A percentile compares a stretch with the other conserved stretches of the same genome.
phyloP scores from a whole-genome alignment of 2,329 filamentous ascomycete species.

The Cercospora beticola region DNA sequence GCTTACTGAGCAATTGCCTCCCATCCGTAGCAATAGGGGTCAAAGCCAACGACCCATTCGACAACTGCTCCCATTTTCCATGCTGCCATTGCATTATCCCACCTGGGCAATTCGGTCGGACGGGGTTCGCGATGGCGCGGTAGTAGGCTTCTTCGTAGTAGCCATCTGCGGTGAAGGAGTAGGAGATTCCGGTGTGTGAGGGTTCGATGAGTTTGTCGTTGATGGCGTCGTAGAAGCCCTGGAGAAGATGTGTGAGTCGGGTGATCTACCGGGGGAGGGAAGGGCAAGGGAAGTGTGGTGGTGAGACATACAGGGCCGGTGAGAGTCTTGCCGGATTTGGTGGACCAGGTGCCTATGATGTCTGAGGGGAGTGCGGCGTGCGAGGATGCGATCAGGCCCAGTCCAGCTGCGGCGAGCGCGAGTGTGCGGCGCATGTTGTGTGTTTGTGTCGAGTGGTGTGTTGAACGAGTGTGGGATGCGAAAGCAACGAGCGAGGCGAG shows the following conservation, averaged over 20 bases:
- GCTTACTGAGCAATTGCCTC: slow-evolving; percentile 64
- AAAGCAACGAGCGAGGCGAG: background rate
- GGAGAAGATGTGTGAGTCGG: background rate
- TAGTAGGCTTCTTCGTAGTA: slow-evolving; percentile 70
- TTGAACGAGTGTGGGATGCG: slow-evolving; percentile 1
- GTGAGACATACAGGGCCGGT: slow-evolving; percentile 63
- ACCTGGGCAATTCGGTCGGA: slow-evolving; percentile 59
- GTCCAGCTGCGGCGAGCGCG: slow-evolving; percentile 27
- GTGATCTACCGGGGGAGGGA: background rate
- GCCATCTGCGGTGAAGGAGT: slow-evolving; percentile 69
- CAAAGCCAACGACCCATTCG: slow-evolving; percentile 60
- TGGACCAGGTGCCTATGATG: slow-evolving; percentile 70
- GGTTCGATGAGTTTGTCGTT: slow-evolving; percentile 67
- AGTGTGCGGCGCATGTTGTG: slow-evolving; percentile 33
- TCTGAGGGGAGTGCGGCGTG: slow-evolving; percentile 36
- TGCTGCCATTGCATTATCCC: slow-evolving; percentile 74
- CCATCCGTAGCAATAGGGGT: slow-evolving; percentile 65
- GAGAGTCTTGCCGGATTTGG: slow-evolving; percentile 66
- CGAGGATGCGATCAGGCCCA: slow-evolving; percentile 26
- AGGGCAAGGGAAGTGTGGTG: background rate
- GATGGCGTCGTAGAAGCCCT: slow-evolving; percentile 70
- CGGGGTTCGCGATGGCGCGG: slow-evolving; percentile 63
- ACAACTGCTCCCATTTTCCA: slow-evolving; percentile 58
- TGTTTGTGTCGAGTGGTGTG: background rate
- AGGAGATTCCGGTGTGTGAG: slow-evolving; percentile 66